phyloP scores from a whole-genome alignment of 2,329 filamentous ascomycete species.

The Phialemoniopsis sp. region DNA sequence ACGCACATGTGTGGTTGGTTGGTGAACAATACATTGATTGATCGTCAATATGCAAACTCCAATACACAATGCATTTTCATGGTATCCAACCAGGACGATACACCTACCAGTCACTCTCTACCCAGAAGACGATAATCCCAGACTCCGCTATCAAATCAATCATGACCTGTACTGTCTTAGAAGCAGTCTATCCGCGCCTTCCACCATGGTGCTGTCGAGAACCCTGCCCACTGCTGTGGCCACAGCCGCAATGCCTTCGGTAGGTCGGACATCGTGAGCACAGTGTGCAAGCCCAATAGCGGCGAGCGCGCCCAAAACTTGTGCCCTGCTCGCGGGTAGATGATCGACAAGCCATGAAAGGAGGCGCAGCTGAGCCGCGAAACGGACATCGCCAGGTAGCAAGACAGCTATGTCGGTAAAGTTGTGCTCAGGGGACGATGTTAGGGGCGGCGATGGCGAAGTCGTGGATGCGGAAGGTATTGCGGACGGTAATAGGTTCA shows the following conservation, averaged over 20 bases:
- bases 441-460: background rate
- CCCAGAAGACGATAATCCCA: too few relatives aligned
- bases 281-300: conserved; percentile 14
- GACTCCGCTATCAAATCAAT: too few relatives aligned
- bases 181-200: conserved; percentile 9
- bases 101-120: too few relatives aligned
- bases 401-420: conserved; percentile 1
- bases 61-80: too few relatives aligned
- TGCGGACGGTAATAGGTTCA: background rate
- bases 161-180: conserved; percentile 1
- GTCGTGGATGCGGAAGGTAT: too few relatives aligned
- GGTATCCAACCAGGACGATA: too few relatives aligned
- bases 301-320: conserved; percentile 11
- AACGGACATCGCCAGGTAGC: conserved; percentile 13
- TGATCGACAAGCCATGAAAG: conserved; percentile 11
- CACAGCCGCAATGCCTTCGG: conserved; percentile 11
- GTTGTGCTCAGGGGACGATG: background rate
- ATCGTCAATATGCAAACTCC: too few relatives aligned
- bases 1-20: too few relatives aligned
- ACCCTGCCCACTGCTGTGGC: conserved; percentile 10
- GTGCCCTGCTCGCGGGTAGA: conserved; percentile 8
- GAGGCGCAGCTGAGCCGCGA: conserved; percentile 13
- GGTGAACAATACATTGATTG: too few relatives aligned
- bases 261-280: conserved; percentile 13
- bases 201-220: conserved; percentile 9